Evolutionary conservation across 495 filamentous ascomycete species (phyloP), one percentile per base, ranked within the genome.

Genomic region (Podospora fimiseda): DNA sequence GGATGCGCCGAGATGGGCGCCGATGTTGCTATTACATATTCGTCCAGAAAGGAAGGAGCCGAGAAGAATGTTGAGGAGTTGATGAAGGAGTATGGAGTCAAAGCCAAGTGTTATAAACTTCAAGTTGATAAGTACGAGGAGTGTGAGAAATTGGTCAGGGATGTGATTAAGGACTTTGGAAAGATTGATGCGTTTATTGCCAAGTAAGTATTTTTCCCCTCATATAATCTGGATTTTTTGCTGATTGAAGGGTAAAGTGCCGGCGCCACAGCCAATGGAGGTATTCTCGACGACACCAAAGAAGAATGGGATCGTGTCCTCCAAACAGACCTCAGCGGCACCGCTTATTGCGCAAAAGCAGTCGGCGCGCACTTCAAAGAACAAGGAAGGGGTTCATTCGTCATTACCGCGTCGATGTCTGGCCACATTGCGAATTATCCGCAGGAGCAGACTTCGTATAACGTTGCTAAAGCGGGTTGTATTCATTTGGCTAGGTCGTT

Each of bases 391-490:
- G 72, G 72, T 24, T 70, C 68, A 33, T 62, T 75, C 49, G 74
- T 88, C 63, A 80, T 85, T 62, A 82, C 85, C 36, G 77, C 82
- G 5, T 86, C 83, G 40, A 74, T 74, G 62, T 82, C 77, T 20
- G 86, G 85, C 13, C 85, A 86, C 69, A 83, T 89, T 51, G 86
- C 80, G 69, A 90, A 90, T 67, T 87, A 75, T 70, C 86, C 86
- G 1, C 85, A 88, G 65, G 83, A 88, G 65, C 86, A 90, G 69
- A 87, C 84, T 11, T 80, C 76, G 14, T 90, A 90, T 75, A 90
- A 90, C 62, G 83, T 85, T 23, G 84, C 85, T 58, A 90, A 90
- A 73, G 85, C 86, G 3, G 71, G 71, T 13, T 73, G 70, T 56
- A 77, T 77, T 43, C 71, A 74, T 59, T 54, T 74, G 62, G 71